Evolutionary conservation across 1,284 basidiomycete species (phyloP), one percentile per base, ranked within the genome.

Genomic region (Farysia itapuensis): DNA sequence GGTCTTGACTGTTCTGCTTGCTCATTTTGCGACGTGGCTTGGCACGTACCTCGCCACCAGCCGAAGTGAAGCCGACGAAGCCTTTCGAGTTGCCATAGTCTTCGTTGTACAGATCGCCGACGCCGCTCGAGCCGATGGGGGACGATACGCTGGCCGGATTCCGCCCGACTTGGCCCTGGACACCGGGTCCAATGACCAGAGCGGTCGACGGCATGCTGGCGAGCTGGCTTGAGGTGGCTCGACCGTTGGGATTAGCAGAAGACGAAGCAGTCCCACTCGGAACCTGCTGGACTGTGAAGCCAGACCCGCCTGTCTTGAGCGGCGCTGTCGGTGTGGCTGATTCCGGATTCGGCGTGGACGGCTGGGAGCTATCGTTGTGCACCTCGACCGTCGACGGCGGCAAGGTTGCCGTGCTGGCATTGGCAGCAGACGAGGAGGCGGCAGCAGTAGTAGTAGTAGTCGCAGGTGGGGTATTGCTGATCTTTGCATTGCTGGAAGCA

Each of bases 141-240:
- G 53, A 29, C 16, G 43, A 45, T 20, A 48, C 60, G 24, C 43
- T 56, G 32, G 28, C 42, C 0, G 52, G 35, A 16, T 51, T 54
- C 26, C 57, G 38, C 4, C 63, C 67, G n/a, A 69, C 65, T 18
- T 57, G 39, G 5, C 70, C 70, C 43, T 72, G 70, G 9, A 72
- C 64, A 30, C 70, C 70, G 0, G 70, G 69, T 11, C 70, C 70
- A 26, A 73, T 70, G 36, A 72, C 65, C 3, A 72, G 58, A 4
- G 70, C 70, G 1, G 67, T 59, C 5, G 49, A n/a, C 2, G 69
- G 70, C 64, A 73, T 67, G 1, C 46, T 21, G n/a, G 43, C 33
- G 28, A 47, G 50, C 19, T 46, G 47, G 15, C 46, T 31, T 1
- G 41, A 32, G 19, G 47, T 47, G n/a, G n/a, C n/a, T 35, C 35